Evolutionary conservation across 1,284 basidiomycete genomes (phyloP).

Genomic region (Cutaneotrichosporon dermatis): DNA sequence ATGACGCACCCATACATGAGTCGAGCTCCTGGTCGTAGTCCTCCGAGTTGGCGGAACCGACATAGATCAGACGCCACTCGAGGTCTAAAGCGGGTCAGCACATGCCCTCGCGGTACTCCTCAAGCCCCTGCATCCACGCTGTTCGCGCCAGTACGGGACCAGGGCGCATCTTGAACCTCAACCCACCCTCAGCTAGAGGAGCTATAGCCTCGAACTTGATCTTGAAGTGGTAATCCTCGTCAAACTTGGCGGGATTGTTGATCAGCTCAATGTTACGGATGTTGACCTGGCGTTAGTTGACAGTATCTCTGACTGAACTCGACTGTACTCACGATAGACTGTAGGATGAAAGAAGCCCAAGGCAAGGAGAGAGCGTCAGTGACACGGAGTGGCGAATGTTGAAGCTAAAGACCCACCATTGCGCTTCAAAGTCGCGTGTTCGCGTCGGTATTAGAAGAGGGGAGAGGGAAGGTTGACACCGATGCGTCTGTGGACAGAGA

Average conservation of each 20-base stretch:
- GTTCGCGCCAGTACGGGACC: not conserved
- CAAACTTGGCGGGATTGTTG: conserved; percentile 88
- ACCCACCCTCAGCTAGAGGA: conserved; percentile 76
- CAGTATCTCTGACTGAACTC: no score
- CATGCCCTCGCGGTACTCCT: not conserved
- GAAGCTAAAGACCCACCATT: conserved; percentile 6
- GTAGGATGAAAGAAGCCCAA: not conserved
- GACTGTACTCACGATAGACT: conserved; percentile 39
- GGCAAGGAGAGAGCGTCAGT: not conserved
- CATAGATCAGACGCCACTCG: conserved; percentile 96
- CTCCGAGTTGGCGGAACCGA: conserved; percentile 87
- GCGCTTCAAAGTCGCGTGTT: not conserved
- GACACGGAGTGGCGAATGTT: not conserved
- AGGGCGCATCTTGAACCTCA: not conserved
- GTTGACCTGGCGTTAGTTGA: conserved; percentile 41
- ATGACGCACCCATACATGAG: conserved; percentile 66
- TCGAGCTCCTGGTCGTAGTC: conserved; percentile 94
- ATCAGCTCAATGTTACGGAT: conserved; percentile 63
- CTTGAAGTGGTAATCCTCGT: conserved; percentile 86
- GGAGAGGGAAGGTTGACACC: not conserved
- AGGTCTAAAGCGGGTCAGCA: conserved; percentile 60
- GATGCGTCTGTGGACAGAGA: no score
- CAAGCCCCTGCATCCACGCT: not conserved
- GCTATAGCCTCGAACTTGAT: conserved; percentile 98
- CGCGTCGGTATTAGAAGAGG: not conserved